Evolutionary conservation across 805 yeast genomes (phyloP).

Genomic region (Metschnikowia corniflorae): DNA sequence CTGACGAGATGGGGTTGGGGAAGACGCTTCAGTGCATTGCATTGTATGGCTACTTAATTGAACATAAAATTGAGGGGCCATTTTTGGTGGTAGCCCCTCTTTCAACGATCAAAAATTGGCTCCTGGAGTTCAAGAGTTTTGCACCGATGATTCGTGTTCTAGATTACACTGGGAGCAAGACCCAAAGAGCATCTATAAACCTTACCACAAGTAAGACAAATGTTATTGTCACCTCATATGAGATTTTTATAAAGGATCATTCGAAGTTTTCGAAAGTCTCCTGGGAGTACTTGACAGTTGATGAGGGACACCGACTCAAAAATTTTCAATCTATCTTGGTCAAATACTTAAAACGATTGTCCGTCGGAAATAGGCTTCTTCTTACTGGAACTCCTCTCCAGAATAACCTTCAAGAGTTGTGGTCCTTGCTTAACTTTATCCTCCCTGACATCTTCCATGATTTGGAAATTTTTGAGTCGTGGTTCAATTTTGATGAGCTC

Average conservation of each 20-base stretch:
- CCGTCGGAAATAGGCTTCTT: conserved; percentile 67
- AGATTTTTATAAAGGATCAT: conserved; percentile 69
- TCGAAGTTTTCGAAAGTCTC: conserved; percentile 45
- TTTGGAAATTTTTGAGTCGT: conserved; percentile 80
- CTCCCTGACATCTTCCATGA: conserved; percentile 92
- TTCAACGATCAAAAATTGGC: conserved; percentile 87
- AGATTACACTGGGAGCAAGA: conserved; percentile 63
- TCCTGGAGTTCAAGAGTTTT: conserved; percentile 62
- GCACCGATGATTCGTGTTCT: conserved; percentile 66
- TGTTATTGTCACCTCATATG: conserved; percentile 79
- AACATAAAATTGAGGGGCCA: conserved; percentile 75
- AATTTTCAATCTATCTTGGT: conserved; percentile 78
- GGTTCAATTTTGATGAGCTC: conserved; percentile 82
- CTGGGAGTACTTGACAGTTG: conserved; percentile 88
- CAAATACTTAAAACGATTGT: conserved; percentile 61
- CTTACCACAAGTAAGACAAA: conserved; percentile 28
- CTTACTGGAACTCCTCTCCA: conserved; percentile 97
- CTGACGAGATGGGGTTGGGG: conserved; percentile 98
- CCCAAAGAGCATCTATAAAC: conserved; percentile 48
- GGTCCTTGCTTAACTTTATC: conserved; percentile 89
- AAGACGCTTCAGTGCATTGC: conserved; percentile 89
- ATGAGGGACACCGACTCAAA: conserved; percentile 93
- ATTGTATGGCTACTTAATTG: conserved; percentile 68
- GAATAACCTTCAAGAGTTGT: conserved; percentile 82
- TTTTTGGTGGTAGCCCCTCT: conserved; percentile 77